Conservation (phyloP, 192 early-diverging fungal genomes). For the Coemansia sp. region DNA sequence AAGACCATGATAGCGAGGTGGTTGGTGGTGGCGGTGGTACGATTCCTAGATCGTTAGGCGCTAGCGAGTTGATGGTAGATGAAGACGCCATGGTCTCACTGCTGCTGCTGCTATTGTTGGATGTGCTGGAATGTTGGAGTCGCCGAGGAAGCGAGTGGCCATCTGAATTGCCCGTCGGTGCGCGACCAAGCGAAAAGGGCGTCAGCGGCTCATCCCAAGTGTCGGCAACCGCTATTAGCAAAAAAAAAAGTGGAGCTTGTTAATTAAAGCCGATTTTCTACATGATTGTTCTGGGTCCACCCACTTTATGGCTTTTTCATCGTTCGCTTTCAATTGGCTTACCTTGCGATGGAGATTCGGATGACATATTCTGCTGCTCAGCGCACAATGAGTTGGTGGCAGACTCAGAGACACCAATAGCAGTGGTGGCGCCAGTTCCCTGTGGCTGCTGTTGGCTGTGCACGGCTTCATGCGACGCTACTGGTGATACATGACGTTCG, state of each 20-base stretch:
- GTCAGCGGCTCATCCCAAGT: not conserved
- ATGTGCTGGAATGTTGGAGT: not conserved
- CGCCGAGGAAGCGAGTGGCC: not conserved
- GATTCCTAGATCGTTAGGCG: not conserved
- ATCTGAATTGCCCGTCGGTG: not conserved
- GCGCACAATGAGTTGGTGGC: conserved; percentile 2
- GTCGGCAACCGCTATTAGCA: not conserved
- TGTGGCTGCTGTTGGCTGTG: conserved; percentile 2
- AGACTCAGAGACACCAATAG: not conserved
- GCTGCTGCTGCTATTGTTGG: not conserved
- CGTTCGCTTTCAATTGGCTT: not conserved
- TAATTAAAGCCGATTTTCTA: not conserved
- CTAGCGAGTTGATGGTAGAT: not conserved
- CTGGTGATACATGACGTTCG: not conserved
- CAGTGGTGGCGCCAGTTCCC: not conserved
- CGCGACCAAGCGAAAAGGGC: not conserved
- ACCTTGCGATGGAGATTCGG: conserved; percentile 1
- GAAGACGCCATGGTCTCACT: not conserved
- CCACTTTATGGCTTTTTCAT: not conserved
- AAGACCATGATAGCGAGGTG: not conserved
- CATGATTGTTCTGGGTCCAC: not conserved
- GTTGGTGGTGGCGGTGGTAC: not conserved
- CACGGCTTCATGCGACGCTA: not conserved
- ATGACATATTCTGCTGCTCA: not conserved
- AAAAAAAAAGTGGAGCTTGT: not conserved